Evolutionary conservation across 352 stramenopile species (phyloP).

Genomic region (Globisporangium alternatum): DNA sequence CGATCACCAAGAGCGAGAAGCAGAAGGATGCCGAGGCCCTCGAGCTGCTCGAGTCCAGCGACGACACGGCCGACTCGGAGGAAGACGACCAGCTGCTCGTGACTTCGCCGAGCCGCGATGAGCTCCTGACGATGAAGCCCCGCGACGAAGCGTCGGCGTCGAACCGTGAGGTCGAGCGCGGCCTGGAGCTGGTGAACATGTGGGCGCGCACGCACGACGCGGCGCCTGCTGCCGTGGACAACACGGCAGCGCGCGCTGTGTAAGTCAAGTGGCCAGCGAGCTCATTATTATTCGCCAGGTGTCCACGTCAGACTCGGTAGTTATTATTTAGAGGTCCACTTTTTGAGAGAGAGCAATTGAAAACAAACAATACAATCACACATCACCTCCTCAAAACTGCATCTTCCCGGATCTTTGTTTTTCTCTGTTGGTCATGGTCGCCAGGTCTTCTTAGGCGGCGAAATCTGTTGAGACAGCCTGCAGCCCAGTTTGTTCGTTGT

Average conservation of each 20-base stretch:
- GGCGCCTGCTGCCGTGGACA: not conserved
- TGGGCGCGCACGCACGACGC: slow-evolving; percentile 31
- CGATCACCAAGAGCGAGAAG: slow-evolving; percentile 16
- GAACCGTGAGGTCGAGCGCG: slow-evolving; percentile 49
- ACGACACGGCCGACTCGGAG: slow-evolving; percentile 62
- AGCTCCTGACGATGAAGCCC: slow-evolving; percentile 24
- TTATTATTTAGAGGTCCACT: slow-evolving; percentile 10
- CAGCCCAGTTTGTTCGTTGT: too few relatives aligned
- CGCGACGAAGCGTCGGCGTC: slow-evolving; percentile 29
- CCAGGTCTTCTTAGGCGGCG: too few relatives aligned
- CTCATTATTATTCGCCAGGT: not conserved
- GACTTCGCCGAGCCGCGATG: slow-evolving; percentile 20
- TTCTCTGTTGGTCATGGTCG: not conserved
- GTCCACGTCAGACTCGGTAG: not conserved
- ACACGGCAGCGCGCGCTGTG: slow-evolving; percentile 10
- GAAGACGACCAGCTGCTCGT: slow-evolving; percentile 33
- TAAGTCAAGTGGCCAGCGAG: not conserved
- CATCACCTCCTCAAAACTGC: not conserved
- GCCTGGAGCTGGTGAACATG: slow-evolving; percentile 65
- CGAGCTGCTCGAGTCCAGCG: slow-evolving; percentile 56
- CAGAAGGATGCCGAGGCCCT: slow-evolving; percentile 42
- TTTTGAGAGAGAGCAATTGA: not conserved
- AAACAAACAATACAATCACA: not conserved
- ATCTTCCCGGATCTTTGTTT: not conserved
- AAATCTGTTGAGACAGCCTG: too few relatives aligned